These are phyloP conservation scores for Berkeleyomyces basicola DNA, from an alignment of 2,329 filamentous ascomycete species.

Conservation along the genomic window DNA sequence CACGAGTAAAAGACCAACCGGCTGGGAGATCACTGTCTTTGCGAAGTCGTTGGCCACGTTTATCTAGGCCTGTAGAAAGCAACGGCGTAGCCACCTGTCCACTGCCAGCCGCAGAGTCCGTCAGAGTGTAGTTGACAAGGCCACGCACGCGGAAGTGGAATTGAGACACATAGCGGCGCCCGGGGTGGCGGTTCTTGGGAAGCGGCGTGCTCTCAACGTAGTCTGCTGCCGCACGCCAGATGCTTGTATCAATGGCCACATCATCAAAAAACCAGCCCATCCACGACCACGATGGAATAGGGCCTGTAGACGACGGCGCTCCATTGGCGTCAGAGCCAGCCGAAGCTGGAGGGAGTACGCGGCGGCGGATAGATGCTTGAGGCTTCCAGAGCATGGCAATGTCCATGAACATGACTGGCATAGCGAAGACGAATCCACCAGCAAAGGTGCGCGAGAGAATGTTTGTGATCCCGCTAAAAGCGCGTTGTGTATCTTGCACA, in stretches of 20 bases:
- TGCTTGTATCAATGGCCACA: slow-evolving; percentile 25
- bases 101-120: slow-evolving; percentile 20
- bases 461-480: slow-evolving; percentile 27
- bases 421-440: slow-evolving; percentile 29
- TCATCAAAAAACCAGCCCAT: slow-evolving; percentile 32
- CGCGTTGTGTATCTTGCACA: slow-evolving; percentile 27
- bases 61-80: slow-evolving; percentile 24
- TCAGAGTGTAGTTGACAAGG: slow-evolving; percentile 25
- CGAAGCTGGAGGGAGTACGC: slow-evolving; percentile 11
- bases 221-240: slow-evolving; percentile 29
- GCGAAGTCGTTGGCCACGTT: slow-evolving; percentile 24
- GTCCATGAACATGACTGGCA: slow-evolving; percentile 31
- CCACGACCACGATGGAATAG: slow-evolving; percentile 31
- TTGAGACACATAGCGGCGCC: slow-evolving; percentile 23
- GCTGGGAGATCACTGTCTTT: slow-evolving; percentile 21
- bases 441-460: slow-evolving; percentile 26
- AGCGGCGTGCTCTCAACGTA: slow-evolving; percentile 25
- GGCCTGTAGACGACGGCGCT: slow-evolving; percentile 19
- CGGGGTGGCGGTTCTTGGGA: slow-evolving; percentile 19
- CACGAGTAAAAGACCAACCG: slow-evolving; percentile 24
- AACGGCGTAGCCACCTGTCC: slow-evolving; percentile 19
- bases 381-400: slow-evolving; percentile 29
- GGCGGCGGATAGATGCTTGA: slow-evolving; percentile 25
- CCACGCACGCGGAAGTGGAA: slow-evolving; percentile 25
- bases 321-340: background rate